Percentiles rank a stretch among this genome's conserved stretches.
These are phyloP conservation scores for Hydnomerulius pinastri DNA, from an alignment of 768 basidiomycete genomes.

Conservation along the genomic window DNA sequence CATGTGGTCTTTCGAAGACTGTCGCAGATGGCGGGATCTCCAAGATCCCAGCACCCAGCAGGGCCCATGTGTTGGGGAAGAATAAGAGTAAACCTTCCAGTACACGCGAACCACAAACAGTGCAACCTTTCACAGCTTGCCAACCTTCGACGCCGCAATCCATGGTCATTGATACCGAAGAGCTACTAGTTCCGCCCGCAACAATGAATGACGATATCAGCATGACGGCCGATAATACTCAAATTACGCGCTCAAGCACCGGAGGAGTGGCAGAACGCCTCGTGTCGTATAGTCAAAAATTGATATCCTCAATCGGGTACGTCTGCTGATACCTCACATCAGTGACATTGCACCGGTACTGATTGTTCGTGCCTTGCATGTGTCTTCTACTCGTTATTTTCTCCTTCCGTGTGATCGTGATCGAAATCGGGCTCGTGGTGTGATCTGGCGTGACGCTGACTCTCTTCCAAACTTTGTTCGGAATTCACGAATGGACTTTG, in stretches of 20 bases:
- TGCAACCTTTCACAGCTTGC: conserved; percentile 8
- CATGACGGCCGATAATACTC: conserved; percentile 22
- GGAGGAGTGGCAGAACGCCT: conserved; percentile 49
- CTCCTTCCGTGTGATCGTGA: conserved; percentile 13
- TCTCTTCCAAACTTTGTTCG: conserved; percentile 21
- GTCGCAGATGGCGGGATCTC: conserved; percentile 17
- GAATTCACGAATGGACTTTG: conserved; percentile 8
- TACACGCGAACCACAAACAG: conserved; percentile 12
- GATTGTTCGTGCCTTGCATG: conserved; percentile 28
- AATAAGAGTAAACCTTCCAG: conserved; percentile 14
- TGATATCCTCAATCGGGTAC: conserved; percentile 47
- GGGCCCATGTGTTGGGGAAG: conserved; percentile 23
- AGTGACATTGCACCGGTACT: conserved; percentile 19
- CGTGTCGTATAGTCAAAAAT: conserved; percentile 49
- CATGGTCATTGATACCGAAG: conserved; percentile 13
- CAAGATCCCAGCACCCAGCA: conserved; percentile 15
- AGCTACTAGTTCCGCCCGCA: conserved; percentile 19
- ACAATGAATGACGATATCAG: conserved; percentile 29
- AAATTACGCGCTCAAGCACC: conserved; percentile 16
- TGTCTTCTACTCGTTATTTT: conserved; percentile 13
- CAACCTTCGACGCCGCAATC: conserved; percentile 15
- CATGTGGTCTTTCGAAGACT: conserved; percentile 19
- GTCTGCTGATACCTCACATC: conserved; percentile 32
- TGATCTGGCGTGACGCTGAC: conserved; percentile 22
- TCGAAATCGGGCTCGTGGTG: conserved; percentile 16